These are phyloP conservation scores for Mortierella alpina DNA, from an alignment of 192 early-diverging fungal genomes.

Conservation along the genomic window DNA sequence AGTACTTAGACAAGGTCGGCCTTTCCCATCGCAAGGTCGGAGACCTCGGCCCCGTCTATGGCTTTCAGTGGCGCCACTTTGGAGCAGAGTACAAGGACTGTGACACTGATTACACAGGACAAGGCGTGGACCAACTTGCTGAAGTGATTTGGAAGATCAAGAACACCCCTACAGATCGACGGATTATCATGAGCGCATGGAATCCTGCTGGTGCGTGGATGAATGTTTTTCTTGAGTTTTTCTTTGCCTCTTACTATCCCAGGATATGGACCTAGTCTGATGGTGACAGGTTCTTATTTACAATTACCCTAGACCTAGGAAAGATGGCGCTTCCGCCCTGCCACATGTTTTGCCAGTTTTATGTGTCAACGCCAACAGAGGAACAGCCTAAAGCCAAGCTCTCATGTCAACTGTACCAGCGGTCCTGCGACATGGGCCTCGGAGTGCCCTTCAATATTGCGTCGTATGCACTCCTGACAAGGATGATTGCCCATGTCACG, in stretches of 20 bases:
- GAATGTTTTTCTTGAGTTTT: background rate
- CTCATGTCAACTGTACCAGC: conserved; percentile 96
- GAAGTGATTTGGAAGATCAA: conserved; percentile 89
- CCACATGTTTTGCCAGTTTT: conserved; percentile 98
- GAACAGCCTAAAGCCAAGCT: conserved; percentile 65
- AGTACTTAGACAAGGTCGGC: conserved; percentile 88
- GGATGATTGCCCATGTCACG: conserved; percentile 90
- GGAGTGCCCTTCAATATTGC: conserved; percentile 99
- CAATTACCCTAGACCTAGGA: conserved; percentile 68
- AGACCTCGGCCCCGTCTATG: conserved; percentile 96
- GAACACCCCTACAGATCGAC: conserved; percentile 86
- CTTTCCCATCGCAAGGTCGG: conserved; percentile 80
- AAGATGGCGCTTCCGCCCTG: conserved; percentile 98
- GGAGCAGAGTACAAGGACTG: conserved; percentile 89
- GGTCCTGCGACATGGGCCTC: conserved; percentile 94
- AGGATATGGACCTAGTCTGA: no score
- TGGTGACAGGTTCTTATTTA: background rate
- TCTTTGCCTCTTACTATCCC: background rate
- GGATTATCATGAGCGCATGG: conserved; percentile 97
- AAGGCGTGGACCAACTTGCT: conserved; percentile 94
- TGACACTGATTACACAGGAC: conserved; percentile 87
- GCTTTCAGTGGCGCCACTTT: conserved; percentile 99
- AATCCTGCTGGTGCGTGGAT: conserved; percentile 84
- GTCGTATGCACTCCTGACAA: conserved; percentile 91
- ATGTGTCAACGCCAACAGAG: conserved; percentile 78